phyloP scores from a whole-genome alignment of 345 rosid species.

The Bruguiera sexangula region DNA sequence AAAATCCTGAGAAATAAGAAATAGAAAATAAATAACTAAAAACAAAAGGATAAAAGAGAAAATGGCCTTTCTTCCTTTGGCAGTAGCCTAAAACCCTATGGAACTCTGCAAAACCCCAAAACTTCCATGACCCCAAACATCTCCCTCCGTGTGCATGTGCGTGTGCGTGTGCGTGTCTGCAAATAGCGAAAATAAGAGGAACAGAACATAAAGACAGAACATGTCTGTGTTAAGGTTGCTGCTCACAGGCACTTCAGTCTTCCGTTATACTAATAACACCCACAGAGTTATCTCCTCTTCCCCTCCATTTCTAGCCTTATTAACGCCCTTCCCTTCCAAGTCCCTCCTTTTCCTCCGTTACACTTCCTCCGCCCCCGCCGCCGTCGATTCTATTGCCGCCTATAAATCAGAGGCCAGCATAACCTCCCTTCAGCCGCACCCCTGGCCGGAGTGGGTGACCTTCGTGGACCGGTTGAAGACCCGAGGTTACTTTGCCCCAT shows the following conservation, averaged over 20 bases:
- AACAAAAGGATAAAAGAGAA: too few relatives aligned
- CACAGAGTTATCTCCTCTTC: conserved; percentile 13
- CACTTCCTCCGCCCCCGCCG: conserved; percentile 21
- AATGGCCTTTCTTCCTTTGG: neutral
- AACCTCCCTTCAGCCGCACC: conserved; percentile 37
- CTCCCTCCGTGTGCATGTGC: too few relatives aligned
- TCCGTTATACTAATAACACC: conserved; percentile 26
- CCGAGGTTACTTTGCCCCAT: conserved; percentile 51
- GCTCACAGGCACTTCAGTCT: conserved; percentile 36
- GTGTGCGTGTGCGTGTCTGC: too few relatives aligned
- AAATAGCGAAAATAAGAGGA: too few relatives aligned
- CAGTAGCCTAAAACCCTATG: neutral
- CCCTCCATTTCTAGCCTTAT: conserved; percentile 23
- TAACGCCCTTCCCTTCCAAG: conserved; percentile 10
- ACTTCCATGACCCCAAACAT: neutral
- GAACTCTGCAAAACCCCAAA: neutral
- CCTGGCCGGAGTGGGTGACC: conserved; percentile 87
- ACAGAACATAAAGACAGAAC: neutral
- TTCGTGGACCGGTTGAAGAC: conserved; percentile 70
- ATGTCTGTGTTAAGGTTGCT: conserved; percentile 53
- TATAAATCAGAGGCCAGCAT: conserved; percentile 11
- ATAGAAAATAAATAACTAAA: too few relatives aligned
- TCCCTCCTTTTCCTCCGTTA: conserved; percentile 14
- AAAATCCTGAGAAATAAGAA: too few relatives aligned
- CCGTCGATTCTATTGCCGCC: conserved; percentile 1